phyloP scores from a whole-genome alignment of 2,329 filamentous ascomycete species.

The Intubia oerlemansii region DNA sequence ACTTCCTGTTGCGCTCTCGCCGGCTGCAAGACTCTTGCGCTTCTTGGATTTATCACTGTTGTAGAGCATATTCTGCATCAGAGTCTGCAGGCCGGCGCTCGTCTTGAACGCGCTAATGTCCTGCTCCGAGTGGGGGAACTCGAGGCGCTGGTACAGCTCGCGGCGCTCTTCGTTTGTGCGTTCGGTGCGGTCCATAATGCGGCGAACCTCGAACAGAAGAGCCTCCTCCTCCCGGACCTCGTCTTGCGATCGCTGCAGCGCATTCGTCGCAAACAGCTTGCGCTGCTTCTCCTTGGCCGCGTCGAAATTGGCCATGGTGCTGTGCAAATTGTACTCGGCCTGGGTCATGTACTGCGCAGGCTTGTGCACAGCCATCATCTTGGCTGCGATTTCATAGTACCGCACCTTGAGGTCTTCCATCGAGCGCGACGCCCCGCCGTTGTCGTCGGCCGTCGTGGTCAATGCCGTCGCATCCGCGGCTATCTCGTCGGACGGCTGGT shows the following conservation, averaged over 20 bases:
- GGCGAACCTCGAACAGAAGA: constrained; percentile 71
- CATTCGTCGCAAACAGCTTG: constrained; percentile 66
- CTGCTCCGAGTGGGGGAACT: constrained; percentile 50
- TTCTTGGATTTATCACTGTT: constrained; percentile 78
- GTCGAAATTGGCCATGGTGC: constrained; percentile 74
- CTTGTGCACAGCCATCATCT: constrained; percentile 61
- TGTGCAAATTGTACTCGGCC: constrained; percentile 62
- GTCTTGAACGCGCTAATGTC: constrained; percentile 63
- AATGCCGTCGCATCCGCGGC: constrained; percentile 14
- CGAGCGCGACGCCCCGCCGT: constrained; percentile 22
- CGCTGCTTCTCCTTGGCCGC: constrained; percentile 55
- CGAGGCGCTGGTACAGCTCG: constrained; percentile 70
- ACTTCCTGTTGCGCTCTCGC: constrained; percentile 23
- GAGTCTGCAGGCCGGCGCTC: constrained; percentile 54
- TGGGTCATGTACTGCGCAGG: constrained; percentile 74
- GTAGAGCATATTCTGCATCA: constrained; percentile 58
- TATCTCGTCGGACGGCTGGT: constrained; percentile 25
- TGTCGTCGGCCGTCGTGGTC: background rate
- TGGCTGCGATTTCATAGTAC: constrained; percentile 73
- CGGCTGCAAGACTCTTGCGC: constrained; percentile 46
- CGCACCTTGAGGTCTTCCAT: constrained; percentile 84
- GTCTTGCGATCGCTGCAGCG: constrained; percentile 60
- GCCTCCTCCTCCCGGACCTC: constrained; percentile 87
- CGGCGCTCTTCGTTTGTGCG: constrained; percentile 72
- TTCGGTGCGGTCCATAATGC: constrained; percentile 73